Conservation (phyloP, 768 basidiomycete species). For the Boletellus emodensis region DNA sequence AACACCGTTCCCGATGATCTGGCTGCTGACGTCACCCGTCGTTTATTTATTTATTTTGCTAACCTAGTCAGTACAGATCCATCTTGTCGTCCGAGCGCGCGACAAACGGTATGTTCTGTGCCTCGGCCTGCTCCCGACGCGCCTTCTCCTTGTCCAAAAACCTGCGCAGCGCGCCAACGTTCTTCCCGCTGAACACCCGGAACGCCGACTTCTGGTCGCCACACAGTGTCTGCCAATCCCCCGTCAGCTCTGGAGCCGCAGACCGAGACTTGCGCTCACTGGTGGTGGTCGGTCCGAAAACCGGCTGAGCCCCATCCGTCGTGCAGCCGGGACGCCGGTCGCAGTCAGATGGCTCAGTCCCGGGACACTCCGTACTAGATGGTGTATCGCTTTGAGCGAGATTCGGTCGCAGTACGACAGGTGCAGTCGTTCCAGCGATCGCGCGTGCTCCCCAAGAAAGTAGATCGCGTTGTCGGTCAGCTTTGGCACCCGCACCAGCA, state of each 20-base stretch:
- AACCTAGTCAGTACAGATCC: slow-evolving; percentile 47
- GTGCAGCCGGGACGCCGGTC: slow-evolving; percentile 76
- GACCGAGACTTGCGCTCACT: slow-evolving; percentile 35
- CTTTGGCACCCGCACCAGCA: slow-evolving; percentile 74
- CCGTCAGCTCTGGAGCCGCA: slow-evolving; percentile 2
- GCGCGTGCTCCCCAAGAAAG: slow-evolving; percentile 70
- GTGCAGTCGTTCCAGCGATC: slow-evolving; percentile 72
- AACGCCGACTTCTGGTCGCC: slow-evolving; percentile 65
- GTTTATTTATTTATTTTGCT: not conserved
- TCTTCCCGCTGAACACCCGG: slow-evolving; percentile 74
- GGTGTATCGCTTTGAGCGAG: slow-evolving; percentile 70
- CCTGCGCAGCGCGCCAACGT: slow-evolving; percentile 54
- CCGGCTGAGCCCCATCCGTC: slow-evolving; percentile 60
- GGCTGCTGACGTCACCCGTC: slow-evolving; percentile 11
- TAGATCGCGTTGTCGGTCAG: slow-evolving; percentile 82
- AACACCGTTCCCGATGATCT: not conserved
- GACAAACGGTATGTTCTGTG: slow-evolving; percentile 53
- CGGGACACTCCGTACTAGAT: slow-evolving; percentile 55
- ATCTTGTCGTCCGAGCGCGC: slow-evolving; percentile 61
- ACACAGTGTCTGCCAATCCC: slow-evolving; percentile 50
- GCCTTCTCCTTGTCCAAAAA: slow-evolving; percentile 71
- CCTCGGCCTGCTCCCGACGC: slow-evolving; percentile 56
- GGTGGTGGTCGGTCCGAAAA: slow-evolving; percentile 73
- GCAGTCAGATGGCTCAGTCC: slow-evolving; percentile 71
- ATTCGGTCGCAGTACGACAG: slow-evolving; percentile 83